Conservation (phyloP, 2,329 filamentous ascomycete species). For the Alternaria burnsii region DNA sequence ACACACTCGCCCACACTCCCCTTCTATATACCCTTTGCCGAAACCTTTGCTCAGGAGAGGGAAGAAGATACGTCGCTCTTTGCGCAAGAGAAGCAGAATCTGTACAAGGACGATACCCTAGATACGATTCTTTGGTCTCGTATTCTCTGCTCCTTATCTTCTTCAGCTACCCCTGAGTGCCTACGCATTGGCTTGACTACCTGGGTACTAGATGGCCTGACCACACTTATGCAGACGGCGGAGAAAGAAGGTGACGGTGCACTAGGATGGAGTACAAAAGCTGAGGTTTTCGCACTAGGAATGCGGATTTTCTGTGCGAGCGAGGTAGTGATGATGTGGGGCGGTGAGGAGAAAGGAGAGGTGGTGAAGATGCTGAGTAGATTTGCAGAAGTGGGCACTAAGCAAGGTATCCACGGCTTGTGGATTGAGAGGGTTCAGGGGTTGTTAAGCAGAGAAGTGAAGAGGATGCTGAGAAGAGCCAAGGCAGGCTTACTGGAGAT, state of each 20-base stretch:
- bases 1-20: conserved; percentile 13
- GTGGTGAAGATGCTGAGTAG: conserved; percentile 39
- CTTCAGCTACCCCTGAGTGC: conserved; percentile 17
- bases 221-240: conserved; percentile 50
- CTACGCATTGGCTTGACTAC: conserved; percentile 20
- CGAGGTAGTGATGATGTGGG: conserved; percentile 50
- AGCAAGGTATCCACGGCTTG: conserved; percentile 44
- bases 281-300: conserved; percentile 71
- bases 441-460: conserved; percentile 37
- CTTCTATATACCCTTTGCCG: conserved; percentile 20
- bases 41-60: conserved; percentile 42
- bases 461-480: conserved; percentile 18
- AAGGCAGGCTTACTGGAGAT: conserved; percentile 9
- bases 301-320: conserved; percentile 55
- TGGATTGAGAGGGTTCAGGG: conserved; percentile 49
- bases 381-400: conserved; percentile 32
- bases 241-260: conserved; percentile 65
- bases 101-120: conserved; percentile 85
- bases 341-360: conserved; percentile 23
- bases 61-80: conserved; percentile 75
- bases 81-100: conserved; percentile 88
- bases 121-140: conserved; percentile 75
- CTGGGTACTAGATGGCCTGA: conserved; percentile 65
- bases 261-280: conserved; percentile 75
- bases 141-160: conserved; percentile 54